Base-by-base conservation (phyloP, 2,329 filamentous ascomycete genomes). In the Xylaria sp. region DNA sequence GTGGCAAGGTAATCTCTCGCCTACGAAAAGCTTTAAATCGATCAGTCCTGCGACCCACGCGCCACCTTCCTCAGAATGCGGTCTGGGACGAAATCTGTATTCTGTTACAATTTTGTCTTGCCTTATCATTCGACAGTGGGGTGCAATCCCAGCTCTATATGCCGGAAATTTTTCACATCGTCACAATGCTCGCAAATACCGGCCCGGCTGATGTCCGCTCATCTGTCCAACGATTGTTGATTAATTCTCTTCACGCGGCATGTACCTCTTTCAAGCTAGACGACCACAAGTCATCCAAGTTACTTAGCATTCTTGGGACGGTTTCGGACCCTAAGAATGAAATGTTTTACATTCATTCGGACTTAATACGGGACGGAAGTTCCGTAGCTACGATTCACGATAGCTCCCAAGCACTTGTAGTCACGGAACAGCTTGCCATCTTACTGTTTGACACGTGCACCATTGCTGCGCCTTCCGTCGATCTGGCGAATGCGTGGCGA, bases 21-120 rank as follows among this genome's bases (percentile, higher is more conserved):
- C 82, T 92, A 48, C 85, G 90, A 54, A 92, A 91, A 78, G 88
- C 88, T 2, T 80, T 92, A 55, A 91, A 91, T 73, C 84, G 89
- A 66, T 90, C 89, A 5, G 91, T 90, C 0, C 80, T 91, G 61
- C 84, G 90, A 44, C 88, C 90, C n/a, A 91, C 90, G 1, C 87
- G 87, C 71, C 83, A 87, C 60, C 81, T 92, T 1, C 87, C 88
- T 9, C 90, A 92, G 68, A 92, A 92, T 72, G 83, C 85, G 1
- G 89, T 91, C 9, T 92, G 90, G 90, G 80, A 84, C n/a, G 90
- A 92, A 78, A 88, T 92, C 32, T 91, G 89, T 75, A 84, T 91
- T 54, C 81, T 92, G 37, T 81, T 92, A 58, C 87, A 89, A 54
- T 90, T 92, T 71, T 91, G 88, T 69, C 81, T 91, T 16, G 86